Evolutionary conservation across 305 asterid species (phyloP).

Genomic region (Fraxinus paxiana): DNA sequence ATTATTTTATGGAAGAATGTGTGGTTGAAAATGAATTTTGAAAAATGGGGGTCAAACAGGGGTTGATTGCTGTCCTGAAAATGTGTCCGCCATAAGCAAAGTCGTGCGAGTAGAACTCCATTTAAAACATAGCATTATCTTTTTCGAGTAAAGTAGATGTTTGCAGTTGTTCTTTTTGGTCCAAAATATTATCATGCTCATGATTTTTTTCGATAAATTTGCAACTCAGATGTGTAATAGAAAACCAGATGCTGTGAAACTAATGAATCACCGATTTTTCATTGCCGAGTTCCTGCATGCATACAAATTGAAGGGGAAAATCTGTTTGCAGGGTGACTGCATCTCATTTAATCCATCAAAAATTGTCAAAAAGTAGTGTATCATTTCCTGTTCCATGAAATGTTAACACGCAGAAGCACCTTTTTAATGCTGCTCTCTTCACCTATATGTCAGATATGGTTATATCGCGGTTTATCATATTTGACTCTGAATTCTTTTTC

Average conservation of each 20-base stretch:
- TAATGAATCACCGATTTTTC: background rate
- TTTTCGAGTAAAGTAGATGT: background rate
- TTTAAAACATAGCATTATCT: background rate
- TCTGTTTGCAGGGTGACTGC: background rate
- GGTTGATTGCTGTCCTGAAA: background rate
- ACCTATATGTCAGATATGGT: constrained; percentile 21
- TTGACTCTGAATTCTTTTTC: constrained; percentile 28
- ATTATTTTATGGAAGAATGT: background rate
- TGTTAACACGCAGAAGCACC: background rate
- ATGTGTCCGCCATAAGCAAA: background rate
- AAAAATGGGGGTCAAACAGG: background rate
- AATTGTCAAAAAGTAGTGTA: background rate
- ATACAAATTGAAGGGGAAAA: constrained; percentile 5
- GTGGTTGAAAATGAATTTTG: background rate
- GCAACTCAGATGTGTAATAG: background rate
- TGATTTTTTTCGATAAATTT: constrained; percentile 6
- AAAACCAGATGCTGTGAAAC: background rate
- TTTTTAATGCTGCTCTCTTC: constrained; percentile 11
- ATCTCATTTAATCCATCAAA: background rate
- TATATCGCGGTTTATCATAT: background rate
- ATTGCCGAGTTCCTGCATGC: background rate
- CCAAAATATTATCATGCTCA: background rate
- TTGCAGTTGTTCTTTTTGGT: background rate
- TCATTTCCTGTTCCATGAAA: background rate
- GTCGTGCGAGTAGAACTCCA: constrained; percentile 6